Evolutionary conservation across 1,284 basidiomycete species (phyloP), one percentile per base, ranked within the genome.

Genomic region (Fomitopsis schrenkii): DNA sequence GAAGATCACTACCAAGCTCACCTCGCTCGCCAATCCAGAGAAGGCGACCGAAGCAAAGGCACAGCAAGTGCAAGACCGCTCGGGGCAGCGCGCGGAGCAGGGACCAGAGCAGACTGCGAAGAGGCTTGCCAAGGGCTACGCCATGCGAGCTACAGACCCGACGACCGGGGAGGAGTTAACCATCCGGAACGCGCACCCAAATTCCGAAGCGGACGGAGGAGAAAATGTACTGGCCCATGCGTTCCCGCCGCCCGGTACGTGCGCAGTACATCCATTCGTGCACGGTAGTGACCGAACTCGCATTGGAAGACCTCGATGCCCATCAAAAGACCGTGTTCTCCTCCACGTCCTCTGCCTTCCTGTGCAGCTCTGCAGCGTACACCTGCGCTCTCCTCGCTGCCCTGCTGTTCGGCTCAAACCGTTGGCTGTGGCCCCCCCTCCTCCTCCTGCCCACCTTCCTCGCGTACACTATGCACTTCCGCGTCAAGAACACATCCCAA

Each of bases 141-240:
- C 57, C 22, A 70, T 74, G 69, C 70, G 63, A 45, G 67, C 69
- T 14, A 67, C 61, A 5, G 72, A 74, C 62, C 73, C 73, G 2
- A 70, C 70, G n/a, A 74, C 73, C 1, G 70, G 71, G 35, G 69
- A 74, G 60, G 72, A 75, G 58, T 60, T 73, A 45, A 68, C 72
- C 44, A 71, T 73, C 5, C 66, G 67, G 59, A 72, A 74, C 53
- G 72, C 72, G 3, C 68, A 73, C 46, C 30, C 48, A 12, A 36
- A 42, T n/a, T 64, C 73, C 56, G 69, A 72, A 7, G 67, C 64
- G 5, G 67, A 74, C 45, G 30, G 50, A 56, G 54, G 64, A 40
- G 62, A 71, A 55, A 74, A 74, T 57, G 70, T 75, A 9, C 55
- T 75, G 42, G 66, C 69, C 5, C 71, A 70, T 9, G 64, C 64